These are phyloP conservation scores for Aspergillus sojae DNA, from an alignment of 2,329 filamentous ascomycete species.

Conservation along the genomic window DNA sequence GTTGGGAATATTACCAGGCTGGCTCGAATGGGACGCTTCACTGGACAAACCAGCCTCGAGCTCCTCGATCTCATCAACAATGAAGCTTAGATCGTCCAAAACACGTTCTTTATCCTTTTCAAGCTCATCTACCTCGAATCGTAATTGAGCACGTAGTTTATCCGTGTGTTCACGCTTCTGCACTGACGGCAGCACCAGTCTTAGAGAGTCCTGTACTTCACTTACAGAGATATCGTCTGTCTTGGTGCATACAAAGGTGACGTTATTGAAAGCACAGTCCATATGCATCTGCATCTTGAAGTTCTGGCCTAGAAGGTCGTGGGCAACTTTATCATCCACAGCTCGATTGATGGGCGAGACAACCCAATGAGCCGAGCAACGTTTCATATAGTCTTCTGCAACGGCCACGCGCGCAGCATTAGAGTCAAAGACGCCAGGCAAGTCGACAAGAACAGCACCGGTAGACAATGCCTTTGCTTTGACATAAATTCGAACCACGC, in stretches of 20 bases:
- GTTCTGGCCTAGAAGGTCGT: conserved; percentile 57
- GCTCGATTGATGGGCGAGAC: conserved; percentile 54
- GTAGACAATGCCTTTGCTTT: conserved; percentile 13
- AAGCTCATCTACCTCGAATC: neutral
- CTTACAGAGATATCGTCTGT: conserved; percentile 62
- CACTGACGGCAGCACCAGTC: conserved; percentile 27
- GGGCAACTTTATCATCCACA: conserved; percentile 63
- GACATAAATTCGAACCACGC: conserved; percentile 15
- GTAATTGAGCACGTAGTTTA: no score
- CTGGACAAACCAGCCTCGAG: neutral
- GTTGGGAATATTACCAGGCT: neutral
- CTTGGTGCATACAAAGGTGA: conserved; percentile 66
- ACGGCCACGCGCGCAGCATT: conserved; percentile 16
- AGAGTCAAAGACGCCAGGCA: conserved; percentile 16
- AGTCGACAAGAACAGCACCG: conserved; percentile 14
- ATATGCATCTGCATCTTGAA: conserved; percentile 64
- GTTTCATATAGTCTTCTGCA: conserved; percentile 14
- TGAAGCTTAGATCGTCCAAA: neutral
- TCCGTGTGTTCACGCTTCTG: conserved; percentile 16
- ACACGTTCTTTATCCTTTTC: neutral
- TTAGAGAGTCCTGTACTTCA: conserved; percentile 48
- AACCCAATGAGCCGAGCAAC: conserved; percentile 17
- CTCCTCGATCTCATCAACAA: conserved; percentile 1
- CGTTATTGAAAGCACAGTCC: conserved; percentile 56
- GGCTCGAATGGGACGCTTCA: neutral